phyloP scores from a whole-genome alignment of 2,329 filamentous ascomycete species.

The Parastagonospora nodorum region DNA sequence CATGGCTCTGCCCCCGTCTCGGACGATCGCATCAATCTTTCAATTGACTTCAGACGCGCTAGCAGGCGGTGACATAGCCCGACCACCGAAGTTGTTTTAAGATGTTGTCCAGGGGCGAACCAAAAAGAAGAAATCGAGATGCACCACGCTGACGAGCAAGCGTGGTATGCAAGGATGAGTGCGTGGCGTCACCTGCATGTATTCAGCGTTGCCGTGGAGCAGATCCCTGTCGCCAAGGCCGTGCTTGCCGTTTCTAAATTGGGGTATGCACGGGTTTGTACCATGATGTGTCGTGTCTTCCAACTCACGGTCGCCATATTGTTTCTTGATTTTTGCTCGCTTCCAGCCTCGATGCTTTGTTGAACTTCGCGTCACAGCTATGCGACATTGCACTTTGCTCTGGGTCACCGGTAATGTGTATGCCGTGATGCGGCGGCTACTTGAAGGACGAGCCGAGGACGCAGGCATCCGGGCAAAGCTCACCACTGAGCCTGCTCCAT shows the following conservation, averaged over 20 bases:
- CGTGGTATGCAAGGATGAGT: not conserved
- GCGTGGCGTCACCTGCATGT: not conserved
- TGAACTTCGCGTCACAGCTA: too few relatives aligned
- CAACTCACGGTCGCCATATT: not conserved
- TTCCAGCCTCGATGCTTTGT: not conserved
- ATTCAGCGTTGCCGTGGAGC: not conserved
- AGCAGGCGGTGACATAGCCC: not conserved
- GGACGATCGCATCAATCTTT: not conserved
- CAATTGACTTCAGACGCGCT: slow-evolving; percentile 4
- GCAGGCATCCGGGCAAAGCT: too few relatives aligned
- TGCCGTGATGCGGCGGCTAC: not conserved
- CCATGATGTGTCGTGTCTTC: not conserved
- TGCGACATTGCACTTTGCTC: too few relatives aligned
- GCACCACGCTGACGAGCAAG: not conserved
- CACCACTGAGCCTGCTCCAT: not conserved
- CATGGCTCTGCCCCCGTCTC: slow-evolving; percentile 8
- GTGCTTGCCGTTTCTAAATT: slow-evolving; percentile 5
- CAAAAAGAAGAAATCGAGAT: not conserved
- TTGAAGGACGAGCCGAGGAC: not conserved
- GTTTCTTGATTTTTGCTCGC: slow-evolving; percentile 3
- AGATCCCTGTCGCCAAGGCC: slow-evolving; percentile 2
- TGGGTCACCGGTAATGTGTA: too few relatives aligned
- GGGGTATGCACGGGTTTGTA: not conserved
- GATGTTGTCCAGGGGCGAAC: not conserved
- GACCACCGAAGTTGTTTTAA: not conserved